phyloP scores from a whole-genome alignment of 2,329 filamentous ascomycete species.

The Ceratocystiopsis sp. region DNA sequence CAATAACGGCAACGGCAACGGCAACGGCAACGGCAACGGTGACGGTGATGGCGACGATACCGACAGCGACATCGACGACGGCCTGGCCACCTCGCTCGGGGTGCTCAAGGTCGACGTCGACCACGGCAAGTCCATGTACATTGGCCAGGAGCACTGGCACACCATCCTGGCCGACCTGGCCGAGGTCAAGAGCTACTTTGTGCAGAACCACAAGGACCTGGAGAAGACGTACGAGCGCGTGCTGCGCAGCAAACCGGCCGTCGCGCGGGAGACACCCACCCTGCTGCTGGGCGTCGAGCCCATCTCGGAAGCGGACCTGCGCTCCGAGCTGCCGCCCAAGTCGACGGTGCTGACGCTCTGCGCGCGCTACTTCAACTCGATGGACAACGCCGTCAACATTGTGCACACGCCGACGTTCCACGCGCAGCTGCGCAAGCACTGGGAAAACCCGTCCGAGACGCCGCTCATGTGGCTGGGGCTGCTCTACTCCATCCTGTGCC shows the following conservation, averaged over 20 bases:
- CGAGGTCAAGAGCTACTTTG: constrained; percentile 87
- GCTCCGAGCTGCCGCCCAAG: constrained; percentile 64
- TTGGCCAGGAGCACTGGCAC: constrained; percentile 74
- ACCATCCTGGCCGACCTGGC: constrained; percentile 65
- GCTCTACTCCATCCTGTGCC: constrained; percentile 57
- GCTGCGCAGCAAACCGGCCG: constrained; percentile 45
- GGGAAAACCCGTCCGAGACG: constrained; percentile 56
- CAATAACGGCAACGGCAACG: constrained; percentile 19
- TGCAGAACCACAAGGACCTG: constrained; percentile 71
- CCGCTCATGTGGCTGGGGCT: constrained; percentile 64
- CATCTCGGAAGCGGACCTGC: constrained; percentile 58
- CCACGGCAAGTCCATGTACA: constrained; percentile 62
- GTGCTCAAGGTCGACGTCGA: constrained; percentile 65
- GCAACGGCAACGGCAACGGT: constrained; percentile 53
- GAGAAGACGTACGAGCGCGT: constrained; percentile 68
- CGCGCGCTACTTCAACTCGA: constrained; percentile 77
- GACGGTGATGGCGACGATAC: constrained; percentile 40
- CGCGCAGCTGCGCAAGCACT: constrained; percentile 47
- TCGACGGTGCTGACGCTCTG: constrained; percentile 72
- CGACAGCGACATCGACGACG: constrained; percentile 55
- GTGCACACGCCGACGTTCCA: constrained; percentile 77
- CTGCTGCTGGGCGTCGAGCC: constrained; percentile 63
- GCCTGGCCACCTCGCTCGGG: constrained; percentile 56
- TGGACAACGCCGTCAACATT: constrained; percentile 53
- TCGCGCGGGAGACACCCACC: constrained; percentile 48